Evolutionary conservation across 2,329 filamentous ascomycete genomes (phyloP).

Genomic region (Macrophomina tecta): DNA sequence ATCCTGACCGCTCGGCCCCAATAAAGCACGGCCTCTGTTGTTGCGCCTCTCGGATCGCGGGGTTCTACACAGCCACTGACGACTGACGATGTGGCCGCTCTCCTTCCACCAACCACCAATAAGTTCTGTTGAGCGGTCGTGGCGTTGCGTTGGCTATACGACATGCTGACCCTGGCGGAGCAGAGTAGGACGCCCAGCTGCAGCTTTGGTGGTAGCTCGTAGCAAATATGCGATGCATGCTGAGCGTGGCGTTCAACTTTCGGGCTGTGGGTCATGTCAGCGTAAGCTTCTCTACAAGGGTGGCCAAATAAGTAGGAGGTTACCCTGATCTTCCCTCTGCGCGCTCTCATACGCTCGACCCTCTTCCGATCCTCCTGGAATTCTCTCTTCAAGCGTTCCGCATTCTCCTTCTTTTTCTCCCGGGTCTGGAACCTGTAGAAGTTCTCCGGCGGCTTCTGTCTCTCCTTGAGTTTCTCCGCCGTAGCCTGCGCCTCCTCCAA

Average conservation of each 20-base stretch:
- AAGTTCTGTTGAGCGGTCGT: neutral
- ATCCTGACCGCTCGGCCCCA: constrained; percentile 19
- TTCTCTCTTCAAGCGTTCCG: constrained; percentile 69
- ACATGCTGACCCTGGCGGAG: neutral
- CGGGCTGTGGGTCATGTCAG: constrained; percentile 24
- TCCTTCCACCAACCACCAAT: neutral
- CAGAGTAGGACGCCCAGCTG: neutral
- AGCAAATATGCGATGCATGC: neutral
- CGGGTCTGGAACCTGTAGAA: constrained; percentile 87
- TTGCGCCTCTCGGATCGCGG: constrained; percentile 18
- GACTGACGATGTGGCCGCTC: constrained; percentile 15
- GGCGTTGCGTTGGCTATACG: neutral
- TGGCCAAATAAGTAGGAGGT: neutral
- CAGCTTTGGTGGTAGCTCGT: neutral
- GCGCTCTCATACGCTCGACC: constrained; percentile 72
- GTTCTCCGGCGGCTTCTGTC: constrained; percentile 67
- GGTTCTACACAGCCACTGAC: constrained; percentile 22
- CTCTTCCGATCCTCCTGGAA: constrained; percentile 80
- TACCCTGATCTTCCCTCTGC: constrained; percentile 49
- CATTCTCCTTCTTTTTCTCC: constrained; percentile 78
- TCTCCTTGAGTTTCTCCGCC: constrained; percentile 64
- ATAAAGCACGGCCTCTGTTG: constrained; percentile 21
- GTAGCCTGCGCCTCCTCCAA: constrained; percentile 71
- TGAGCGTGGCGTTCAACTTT: constrained; percentile 18
- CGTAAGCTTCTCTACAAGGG: neutral